A percentile compares a stretch with the other conserved stretches of the same genome.
Conservation (phyloP, 768 basidiomycete genomes). For the Termitomyces sp. region DNA sequence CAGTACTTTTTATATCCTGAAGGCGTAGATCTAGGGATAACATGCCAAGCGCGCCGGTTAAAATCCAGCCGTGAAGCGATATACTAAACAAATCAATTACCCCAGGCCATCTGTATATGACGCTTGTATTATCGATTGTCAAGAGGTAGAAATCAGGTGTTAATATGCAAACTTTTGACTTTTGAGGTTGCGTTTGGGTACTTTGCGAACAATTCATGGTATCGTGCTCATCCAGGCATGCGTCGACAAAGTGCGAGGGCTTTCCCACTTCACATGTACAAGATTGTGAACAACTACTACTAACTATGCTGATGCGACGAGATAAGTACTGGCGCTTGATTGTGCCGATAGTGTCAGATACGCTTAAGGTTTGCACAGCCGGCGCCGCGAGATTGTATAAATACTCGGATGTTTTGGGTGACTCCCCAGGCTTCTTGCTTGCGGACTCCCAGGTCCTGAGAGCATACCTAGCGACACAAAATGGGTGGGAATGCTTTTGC, state of each 20-base stretch:
- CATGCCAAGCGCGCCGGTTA: neutral
- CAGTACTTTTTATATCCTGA: neutral
- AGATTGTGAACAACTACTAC: neutral
- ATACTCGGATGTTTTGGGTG: neutral
- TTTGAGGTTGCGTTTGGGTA: neutral
- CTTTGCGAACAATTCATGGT: neutral
- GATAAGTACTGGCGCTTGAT: neutral
- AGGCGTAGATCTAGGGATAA: too few relatives aligned
- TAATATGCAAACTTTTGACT: neutral
- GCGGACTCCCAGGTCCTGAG: neutral
- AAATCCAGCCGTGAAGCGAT: neutral
- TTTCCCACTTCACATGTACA: too few relatives aligned
- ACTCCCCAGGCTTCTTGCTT: neutral
- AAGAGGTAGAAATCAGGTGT: neutral
- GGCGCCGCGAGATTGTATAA: neutral
- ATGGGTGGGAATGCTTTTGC: conserved; percentile 76
- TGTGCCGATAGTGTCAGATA: neutral
- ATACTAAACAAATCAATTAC: neutral
- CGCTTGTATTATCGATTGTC: neutral
- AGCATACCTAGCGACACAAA: neutral
- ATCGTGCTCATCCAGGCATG: neutral
- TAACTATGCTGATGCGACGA: neutral
- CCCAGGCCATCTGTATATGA: neutral
- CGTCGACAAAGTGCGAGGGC: neutral
- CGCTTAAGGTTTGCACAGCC: neutral